phyloP scores from a whole-genome alignment of 2,329 filamentous ascomycete species.

The Phyllosticta paracitricarpa region DNA sequence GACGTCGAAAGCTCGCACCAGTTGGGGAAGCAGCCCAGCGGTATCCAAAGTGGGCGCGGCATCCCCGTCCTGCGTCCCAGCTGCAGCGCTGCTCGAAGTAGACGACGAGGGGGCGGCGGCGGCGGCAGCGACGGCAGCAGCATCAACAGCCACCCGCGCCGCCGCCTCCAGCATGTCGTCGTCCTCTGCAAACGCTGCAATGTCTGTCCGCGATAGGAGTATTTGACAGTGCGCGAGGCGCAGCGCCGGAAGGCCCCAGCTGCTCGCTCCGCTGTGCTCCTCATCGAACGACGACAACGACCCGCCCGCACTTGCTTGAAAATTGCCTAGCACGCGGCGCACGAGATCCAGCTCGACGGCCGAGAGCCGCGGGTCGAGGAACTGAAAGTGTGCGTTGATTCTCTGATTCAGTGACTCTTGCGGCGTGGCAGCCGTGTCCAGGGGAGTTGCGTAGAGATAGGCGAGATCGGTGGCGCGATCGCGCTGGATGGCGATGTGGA shows the following conservation, averaged over 20 bases:
- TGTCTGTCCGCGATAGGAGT: neutral
- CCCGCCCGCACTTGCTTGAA: neutral
- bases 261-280: neutral
- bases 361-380: neutral
- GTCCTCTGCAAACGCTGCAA: neutral
- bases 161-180: neutral
- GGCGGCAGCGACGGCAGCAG: too few relatives aligned
- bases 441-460: too few relatives aligned
- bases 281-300: too few relatives aligned
- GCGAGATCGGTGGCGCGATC: too few relatives aligned
- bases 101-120: too few relatives aligned
- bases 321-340: neutral
- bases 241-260: neutral
- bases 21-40: neutral
- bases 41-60: too few relatives aligned
- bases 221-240: neutral
- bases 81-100: too few relatives aligned
- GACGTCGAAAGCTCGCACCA: neutral
- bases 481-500: too few relatives aligned
- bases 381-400: too few relatives aligned
- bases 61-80: neutral
- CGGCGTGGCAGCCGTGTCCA: too few relatives aligned
- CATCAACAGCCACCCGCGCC: too few relatives aligned
- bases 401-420: too few relatives aligned
- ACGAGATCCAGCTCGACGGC: neutral